Conservation (phyloP, 306 rosid genomes). For the Carpinus viminea region DNA sequence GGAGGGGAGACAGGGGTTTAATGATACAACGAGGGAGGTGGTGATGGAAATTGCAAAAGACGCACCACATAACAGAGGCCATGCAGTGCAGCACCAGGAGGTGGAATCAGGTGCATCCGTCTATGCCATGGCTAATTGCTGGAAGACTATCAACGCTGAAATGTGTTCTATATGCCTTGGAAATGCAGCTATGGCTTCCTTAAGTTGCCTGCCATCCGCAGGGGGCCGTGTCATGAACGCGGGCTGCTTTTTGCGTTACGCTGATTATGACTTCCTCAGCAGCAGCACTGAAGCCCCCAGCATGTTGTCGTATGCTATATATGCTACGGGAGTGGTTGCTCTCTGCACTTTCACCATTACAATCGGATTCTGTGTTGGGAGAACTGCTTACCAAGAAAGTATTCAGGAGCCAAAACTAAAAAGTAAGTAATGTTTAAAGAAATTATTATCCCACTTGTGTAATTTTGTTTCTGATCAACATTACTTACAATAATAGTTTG, state of each 20-base stretch:
- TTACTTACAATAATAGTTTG: too few relatives aligned
- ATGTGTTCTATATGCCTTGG: slow-evolving; percentile 30
- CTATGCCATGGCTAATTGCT: slow-evolving; percentile 33
- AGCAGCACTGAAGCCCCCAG: not conserved
- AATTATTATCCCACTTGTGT: not conserved
- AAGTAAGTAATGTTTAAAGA: slow-evolving; percentile 13
- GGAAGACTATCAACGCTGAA: slow-evolving; percentile 27
- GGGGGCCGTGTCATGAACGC: slow-evolving; percentile 40
- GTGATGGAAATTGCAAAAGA: slow-evolving; percentile 15
- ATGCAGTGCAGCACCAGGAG: slow-evolving; percentile 4
- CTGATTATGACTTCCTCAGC: slow-evolving; percentile 36
- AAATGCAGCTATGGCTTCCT: slow-evolving; percentile 28
- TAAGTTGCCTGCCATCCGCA: slow-evolving; percentile 35
- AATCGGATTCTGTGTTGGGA: slow-evolving; percentile 29
- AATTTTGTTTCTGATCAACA: not conserved
- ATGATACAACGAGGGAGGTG: not conserved
- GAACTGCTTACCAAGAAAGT: slow-evolving; percentile 15
- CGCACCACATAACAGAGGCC: slow-evolving; percentile 16
- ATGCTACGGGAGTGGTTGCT: slow-evolving; percentile 18
- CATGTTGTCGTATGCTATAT: not conserved
- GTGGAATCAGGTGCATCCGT: slow-evolving; percentile 8
- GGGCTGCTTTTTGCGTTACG: slow-evolving; percentile 37
- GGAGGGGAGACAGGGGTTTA: not conserved
- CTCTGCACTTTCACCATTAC: slow-evolving; percentile 4
- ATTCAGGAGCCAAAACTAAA: not conserved